phyloP scores from a whole-genome alignment of 768 basidiomycete genomes.

The Tylopilus cervinicoccineus region DNA sequence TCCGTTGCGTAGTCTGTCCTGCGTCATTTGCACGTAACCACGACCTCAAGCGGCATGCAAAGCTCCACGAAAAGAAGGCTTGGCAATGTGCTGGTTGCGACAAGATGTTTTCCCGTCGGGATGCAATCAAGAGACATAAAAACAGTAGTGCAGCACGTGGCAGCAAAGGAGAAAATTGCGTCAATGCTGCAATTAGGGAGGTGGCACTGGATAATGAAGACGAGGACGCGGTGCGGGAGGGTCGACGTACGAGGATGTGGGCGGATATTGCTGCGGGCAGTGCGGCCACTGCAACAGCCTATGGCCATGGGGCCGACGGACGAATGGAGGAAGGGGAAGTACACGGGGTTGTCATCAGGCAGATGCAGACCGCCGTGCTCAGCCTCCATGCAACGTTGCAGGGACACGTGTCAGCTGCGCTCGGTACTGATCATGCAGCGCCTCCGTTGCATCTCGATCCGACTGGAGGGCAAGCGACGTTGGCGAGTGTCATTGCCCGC shows the following conservation, averaged over 20 bases:
- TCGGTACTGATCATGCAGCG: slow-evolving; percentile 39
- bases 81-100: slow-evolving; percentile 73
- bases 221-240: slow-evolving; percentile 44
- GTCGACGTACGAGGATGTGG: slow-evolving; percentile 62
- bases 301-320: slow-evolving; percentile 19
- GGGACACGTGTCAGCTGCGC: slow-evolving; percentile 50
- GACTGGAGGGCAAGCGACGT: slow-evolving; percentile 56
- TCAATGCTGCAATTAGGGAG: slow-evolving; percentile 57
- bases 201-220: slow-evolving; percentile 44
- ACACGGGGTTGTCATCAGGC: slow-evolving; percentile 41
- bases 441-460: slow-evolving; percentile 38
- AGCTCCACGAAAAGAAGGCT: slow-evolving; percentile 66
- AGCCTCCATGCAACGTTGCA: slow-evolving; percentile 55
- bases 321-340: slow-evolving; percentile 62
- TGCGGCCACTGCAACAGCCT: slow-evolving; percentile 6
- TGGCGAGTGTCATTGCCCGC: slow-evolving; percentile 71
- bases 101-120: slow-evolving; percentile 71
- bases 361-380: slow-evolving; percentile 50
- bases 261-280: slow-evolving; percentile 49
- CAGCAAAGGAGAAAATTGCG: slow-evolving; percentile 48
- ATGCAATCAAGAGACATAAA: slow-evolving; percentile 77
- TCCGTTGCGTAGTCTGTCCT: slow-evolving; percentile 59
- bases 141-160: slow-evolving; percentile 52
- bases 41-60: slow-evolving; percentile 74
- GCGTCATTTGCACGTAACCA: slow-evolving; percentile 78